Evolutionary conservation across 2,329 filamentous ascomycete species (phyloP).

Genomic region (Scedosporium minutisporum): DNA sequence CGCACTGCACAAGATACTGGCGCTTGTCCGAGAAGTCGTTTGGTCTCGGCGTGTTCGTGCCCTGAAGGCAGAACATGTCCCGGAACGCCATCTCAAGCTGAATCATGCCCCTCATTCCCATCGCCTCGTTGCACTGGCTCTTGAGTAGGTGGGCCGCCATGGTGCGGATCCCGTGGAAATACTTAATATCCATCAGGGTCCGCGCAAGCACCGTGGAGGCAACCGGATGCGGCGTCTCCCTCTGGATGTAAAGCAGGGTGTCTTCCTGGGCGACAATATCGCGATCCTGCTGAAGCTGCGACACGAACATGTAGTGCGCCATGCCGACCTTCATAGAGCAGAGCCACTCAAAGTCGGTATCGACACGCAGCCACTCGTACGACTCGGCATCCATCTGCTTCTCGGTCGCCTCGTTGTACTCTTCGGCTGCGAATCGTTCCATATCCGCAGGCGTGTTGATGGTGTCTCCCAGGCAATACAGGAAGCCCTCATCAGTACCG

Average conservation of each 20-base stretch:
- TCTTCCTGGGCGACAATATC: slow-evolving; percentile 85
- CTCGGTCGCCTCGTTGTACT: slow-evolving; percentile 86
- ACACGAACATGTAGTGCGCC: slow-evolving; percentile 95
- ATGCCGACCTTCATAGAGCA: slow-evolving; percentile 73
- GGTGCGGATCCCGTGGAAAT: slow-evolving; percentile 85
- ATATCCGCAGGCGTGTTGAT: slow-evolving; percentile 75
- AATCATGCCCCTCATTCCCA: slow-evolving; percentile 66
- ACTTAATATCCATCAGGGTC: slow-evolving; percentile 82
- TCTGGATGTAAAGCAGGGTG: slow-evolving; percentile 64
- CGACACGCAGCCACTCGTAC: slow-evolving; percentile 97
- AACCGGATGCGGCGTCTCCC: slow-evolving; percentile 61
- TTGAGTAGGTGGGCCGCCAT: slow-evolving; percentile 74
- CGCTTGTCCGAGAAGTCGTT: slow-evolving; percentile 89
- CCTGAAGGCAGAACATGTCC: slow-evolving; percentile 76
- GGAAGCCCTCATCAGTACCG: slow-evolving; percentile 67
- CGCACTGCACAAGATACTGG: slow-evolving; percentile 73
- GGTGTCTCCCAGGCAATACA: slow-evolving; percentile 89
- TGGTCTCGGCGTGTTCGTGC: slow-evolving; percentile 67
- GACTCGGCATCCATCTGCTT: slow-evolving; percentile 89
- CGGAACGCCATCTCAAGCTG: slow-evolving; percentile 82
- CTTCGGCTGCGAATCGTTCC: slow-evolving; percentile 70
- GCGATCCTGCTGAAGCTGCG: slow-evolving; percentile 91
- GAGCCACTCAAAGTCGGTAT: slow-evolving; percentile 97
- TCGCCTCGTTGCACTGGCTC: slow-evolving; percentile 58
- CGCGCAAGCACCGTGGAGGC: slow-evolving; percentile 82